Evolutionary conservation across 148 eudicot species (phyloP), one percentile per base, ranked within the genome.

Genomic region (Agrostemma githago): DNA sequence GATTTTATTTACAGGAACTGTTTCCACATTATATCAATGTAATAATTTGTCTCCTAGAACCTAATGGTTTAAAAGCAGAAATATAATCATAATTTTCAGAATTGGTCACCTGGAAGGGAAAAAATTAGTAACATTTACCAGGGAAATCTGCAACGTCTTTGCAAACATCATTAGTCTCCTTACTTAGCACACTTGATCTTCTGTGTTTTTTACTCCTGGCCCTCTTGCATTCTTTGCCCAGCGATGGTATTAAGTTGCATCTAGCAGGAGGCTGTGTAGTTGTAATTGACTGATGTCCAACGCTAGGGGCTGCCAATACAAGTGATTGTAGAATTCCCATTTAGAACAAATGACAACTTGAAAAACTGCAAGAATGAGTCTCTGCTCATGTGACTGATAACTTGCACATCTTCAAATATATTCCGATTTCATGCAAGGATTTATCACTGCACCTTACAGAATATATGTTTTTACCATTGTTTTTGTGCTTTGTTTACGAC

Each of bases 191-290:
- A 40, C 46, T 56, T 37, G 66, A 5, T 14, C 43, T 15, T 63
- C 56, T 68, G 63, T 59, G 19, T 59, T 14, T 69, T 46, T 68
- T 68, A 59, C 73, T 76, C 67, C 78, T 76, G 16, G 44, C 72
- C 63, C 73, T 68, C 73, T 76, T 59, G 56, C 34, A 58, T 26
- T 12, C 67, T 15, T 44, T 41, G 41, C 59, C 68, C 63, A 58
- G 11, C 9, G 57, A 9, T 58, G 78, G 59, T 43, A 59, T 5
- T 2, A 11, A 14, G 37, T 21, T 2, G 78, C 10, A 15, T 12
- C 2, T 44, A 8, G 10, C 42, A 59, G 44, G 58, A 68, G 67
- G 21, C 15, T 12, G 57, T 68, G 56, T 20, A 20, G 57, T 20
- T 20, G 58, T 20, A 10, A 21, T 44, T 39, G 10, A 16, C 38